These are phyloP conservation scores for Boletus reticulatus DNA, from an alignment of 768 basidiomycete genomes.

Conservation along the genomic window DNA sequence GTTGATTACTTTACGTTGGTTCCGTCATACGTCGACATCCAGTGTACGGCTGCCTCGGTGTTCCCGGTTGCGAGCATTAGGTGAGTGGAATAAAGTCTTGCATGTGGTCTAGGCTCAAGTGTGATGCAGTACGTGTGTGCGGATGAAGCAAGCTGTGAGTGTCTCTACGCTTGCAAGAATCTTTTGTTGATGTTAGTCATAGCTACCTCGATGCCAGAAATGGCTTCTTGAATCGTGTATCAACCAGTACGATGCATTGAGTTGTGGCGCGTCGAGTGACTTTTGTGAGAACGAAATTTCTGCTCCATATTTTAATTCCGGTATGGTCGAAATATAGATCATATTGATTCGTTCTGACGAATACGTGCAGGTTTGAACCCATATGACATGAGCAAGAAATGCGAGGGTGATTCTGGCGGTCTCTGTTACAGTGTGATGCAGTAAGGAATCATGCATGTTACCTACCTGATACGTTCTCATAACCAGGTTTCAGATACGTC, in stretches of 20 bases:
- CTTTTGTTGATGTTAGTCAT: neutral
- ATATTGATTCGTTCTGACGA: neutral
- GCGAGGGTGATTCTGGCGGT: constrained; percentile 47
- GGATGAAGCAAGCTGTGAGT: constrained; percentile 43
- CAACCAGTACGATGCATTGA: constrained; percentile 61
- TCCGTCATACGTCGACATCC: constrained; percentile 49
- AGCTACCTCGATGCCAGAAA: constrained; percentile 72
- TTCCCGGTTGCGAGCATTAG: constrained; percentile 42
- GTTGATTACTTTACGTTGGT: constrained; percentile 39
- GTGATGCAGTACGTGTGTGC: constrained; percentile 34
- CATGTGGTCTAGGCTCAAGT: neutral
- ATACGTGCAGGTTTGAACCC: constrained; percentile 44
- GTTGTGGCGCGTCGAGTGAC: constrained; percentile 61
- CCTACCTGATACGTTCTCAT: neutral
- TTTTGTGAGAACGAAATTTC: constrained; percentile 59
- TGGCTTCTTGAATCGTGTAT: constrained; percentile 59
- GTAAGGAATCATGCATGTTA: constrained; percentile 20
- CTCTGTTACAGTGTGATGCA: constrained; percentile 50
- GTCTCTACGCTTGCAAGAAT: neutral
- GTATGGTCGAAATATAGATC: constrained; percentile 25
- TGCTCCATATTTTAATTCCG: constrained; percentile 27
- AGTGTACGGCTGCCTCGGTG: constrained; percentile 51
- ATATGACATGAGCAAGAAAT: constrained; percentile 68
- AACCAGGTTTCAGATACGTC: constrained; percentile 45
- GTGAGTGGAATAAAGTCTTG: neutral